A percentile compares a stretch with the other conserved stretches of the same genome.
These are phyloP conservation scores for Fusarium pseudoanthophilum DNA, from an alignment of 2,329 filamentous ascomycete species.

Conservation along the genomic window DNA sequence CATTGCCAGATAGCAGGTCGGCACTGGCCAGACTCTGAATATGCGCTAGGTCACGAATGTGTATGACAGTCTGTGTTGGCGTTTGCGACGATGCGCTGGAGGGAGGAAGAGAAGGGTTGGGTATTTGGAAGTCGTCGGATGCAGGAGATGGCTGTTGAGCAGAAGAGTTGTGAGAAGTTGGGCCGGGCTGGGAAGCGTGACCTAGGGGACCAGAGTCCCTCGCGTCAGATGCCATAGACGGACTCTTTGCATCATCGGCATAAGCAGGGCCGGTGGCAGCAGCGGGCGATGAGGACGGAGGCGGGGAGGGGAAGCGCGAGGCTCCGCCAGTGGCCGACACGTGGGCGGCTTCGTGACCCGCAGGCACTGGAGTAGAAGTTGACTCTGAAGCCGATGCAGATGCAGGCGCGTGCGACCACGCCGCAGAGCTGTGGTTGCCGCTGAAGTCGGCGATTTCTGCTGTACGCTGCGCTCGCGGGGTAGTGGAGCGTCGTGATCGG, in stretches of 20 bases:
- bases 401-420: slow-evolving; percentile 34
- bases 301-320: slow-evolving; percentile 64
- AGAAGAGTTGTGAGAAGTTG: slow-evolving; percentile 29
- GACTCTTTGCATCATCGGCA: slow-evolving; percentile 55
- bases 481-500: slow-evolving; percentile 46
- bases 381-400: slow-evolving; percentile 33
- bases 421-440: slow-evolving; percentile 22
- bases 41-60: slow-evolving; percentile 88
- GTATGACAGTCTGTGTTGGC: slow-evolving; percentile 68
- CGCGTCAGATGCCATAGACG: slow-evolving; percentile 61
- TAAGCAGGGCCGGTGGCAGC: slow-evolving; percentile 50
- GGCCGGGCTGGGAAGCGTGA: slow-evolving; percentile 37
- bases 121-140: slow-evolving; percentile 51
- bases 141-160: slow-evolving; percentile 50
- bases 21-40: slow-evolving; percentile 89
- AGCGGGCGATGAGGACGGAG: slow-evolving; percentile 63
- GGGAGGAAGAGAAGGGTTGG: slow-evolving; percentile 52
- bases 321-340: slow-evolving; percentile 53
- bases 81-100: slow-evolving; percentile 42
- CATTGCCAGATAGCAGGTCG: slow-evolving; percentile 69
- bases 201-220: slow-evolving; percentile 47
- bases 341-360: slow-evolving; percentile 40
- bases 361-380: slow-evolving; percentile 37
- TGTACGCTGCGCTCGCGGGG: slow-evolving; percentile 44
- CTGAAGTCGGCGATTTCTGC: slow-evolving; percentile 37